Evolutionary conservation across 2,329 filamentous ascomycete species (phyloP), one percentile per base, ranked within the genome.

Genomic region (Aspergillus proliferans): DNA sequence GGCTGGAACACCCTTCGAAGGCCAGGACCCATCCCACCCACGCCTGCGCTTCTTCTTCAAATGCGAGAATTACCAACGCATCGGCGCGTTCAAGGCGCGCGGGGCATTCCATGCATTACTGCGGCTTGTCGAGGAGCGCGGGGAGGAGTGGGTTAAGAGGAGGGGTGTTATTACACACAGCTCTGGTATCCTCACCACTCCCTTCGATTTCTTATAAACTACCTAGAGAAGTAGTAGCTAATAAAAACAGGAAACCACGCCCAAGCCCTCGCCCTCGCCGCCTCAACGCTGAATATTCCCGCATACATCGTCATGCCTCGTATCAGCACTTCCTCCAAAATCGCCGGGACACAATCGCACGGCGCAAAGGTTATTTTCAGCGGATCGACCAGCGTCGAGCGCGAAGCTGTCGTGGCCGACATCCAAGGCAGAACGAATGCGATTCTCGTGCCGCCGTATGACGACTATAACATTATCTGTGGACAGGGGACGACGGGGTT

Each of bases 231-330:
- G 24, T 3, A 9, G 8, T 24, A 24, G 3, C 33, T 45, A 14
- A 48, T 24, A 39, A 19, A 3, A 3, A 4, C 12, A 92, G 91
- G 92, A 51, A 97, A 97, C 71, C 93, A 97, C 66, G 92, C 92
- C 0, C 90, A 95, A 75, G 92, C 93, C 1, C 83, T 97, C 49
- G 83, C 92, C 2, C 84, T 96, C 45, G 92, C 92, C 0, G 90
- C 92, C 2, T 77, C 76, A 15, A 84, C 84, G 34, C 82, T 86
- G 63, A 73, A 76, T 47, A 84, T 96, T 53, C 85, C 86, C 9
- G 88, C 89, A 0, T 82, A 92, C 72, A 91, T 97, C 63, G 84
- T 97, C 51, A 97, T 97, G 92, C 92, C 92, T 0, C 68, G 72
- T n/a, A 93, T 93, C 63, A 86, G 84, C 49, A 85, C 87, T 0